A percentile compares a stretch with the other conserved stretches of the same genome.
phyloP scores from a whole-genome alignment of 1,284 basidiomycete species.

The Earliella scabrosa region DNA sequence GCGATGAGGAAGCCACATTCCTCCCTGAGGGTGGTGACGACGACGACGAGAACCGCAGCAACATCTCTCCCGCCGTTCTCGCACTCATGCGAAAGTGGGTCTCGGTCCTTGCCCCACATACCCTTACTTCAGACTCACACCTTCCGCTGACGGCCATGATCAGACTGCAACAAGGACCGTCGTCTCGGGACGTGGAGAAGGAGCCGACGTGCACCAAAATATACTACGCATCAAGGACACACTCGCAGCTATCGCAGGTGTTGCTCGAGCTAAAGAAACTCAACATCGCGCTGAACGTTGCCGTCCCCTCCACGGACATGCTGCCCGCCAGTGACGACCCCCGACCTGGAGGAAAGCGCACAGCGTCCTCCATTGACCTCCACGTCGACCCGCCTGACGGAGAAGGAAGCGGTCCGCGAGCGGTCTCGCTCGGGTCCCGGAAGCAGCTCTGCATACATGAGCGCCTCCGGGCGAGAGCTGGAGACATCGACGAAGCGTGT shows the following conservation, averaged over 20 bases:
- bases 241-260: constrained; percentile 93
- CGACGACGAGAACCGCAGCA: constrained; percentile 43
- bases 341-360: constrained; percentile 1
- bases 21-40: constrained; percentile 54
- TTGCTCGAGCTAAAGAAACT: constrained; percentile 86
- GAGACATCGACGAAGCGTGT: constrained; percentile 93
- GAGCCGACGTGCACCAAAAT: constrained; percentile 80
- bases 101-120: not conserved
- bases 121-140: too few species aligned
- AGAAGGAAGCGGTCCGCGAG: constrained; percentile 49
- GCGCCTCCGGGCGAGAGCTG: constrained; percentile 62
- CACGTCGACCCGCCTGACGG: constrained; percentile 8
- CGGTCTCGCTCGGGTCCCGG: constrained; percentile 88
- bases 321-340: not conserved
- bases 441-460: constrained; percentile 95
- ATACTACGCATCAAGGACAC: constrained; percentile 93
- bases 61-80: constrained; percentile 79
- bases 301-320: constrained; percentile 11
- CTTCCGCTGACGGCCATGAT: not conserved
- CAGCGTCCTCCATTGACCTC: constrained; percentile 6
- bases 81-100: constrained; percentile 81
- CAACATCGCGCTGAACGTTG: constrained; percentile 41
- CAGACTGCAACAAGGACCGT: constrained; percentile 2
- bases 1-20: constrained; percentile 56
- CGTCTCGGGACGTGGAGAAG: constrained; percentile 37